Percentiles rank a stretch among this genome's conserved stretches.
phyloP scores from a whole-genome alignment of 192 early-diverging fungal species.

The Ambispora gerdemannii region DNA sequence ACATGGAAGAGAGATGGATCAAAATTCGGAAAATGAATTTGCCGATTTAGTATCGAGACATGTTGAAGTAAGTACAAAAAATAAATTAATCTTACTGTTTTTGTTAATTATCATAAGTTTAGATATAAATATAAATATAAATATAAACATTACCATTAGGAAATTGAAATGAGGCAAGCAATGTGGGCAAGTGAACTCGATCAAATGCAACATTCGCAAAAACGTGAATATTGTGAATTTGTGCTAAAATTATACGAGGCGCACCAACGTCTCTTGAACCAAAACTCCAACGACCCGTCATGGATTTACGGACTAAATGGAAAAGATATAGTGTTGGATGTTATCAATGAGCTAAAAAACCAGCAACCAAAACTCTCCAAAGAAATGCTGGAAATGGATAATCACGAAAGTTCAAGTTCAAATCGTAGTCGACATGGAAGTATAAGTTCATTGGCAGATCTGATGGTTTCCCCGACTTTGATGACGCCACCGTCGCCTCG shows the following conservation, averaged over 20 bases:
- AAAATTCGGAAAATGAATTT: not conserved
- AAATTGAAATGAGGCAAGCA: conserved; percentile 49
- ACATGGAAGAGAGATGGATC: not conserved
- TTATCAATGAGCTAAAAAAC: conserved; percentile 37
- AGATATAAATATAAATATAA: too few relatives aligned
- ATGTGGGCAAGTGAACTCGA: conserved; percentile 51
- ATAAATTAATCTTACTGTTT: too few relatives aligned
- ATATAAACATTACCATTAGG: conserved; percentile 25
- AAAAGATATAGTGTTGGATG: conserved; percentile 52
- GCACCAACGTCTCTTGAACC: conserved; percentile 6
- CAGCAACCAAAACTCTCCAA: conserved; percentile 24
- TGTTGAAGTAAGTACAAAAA: conserved; percentile 30
- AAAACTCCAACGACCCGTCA: not conserved
- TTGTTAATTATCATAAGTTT: not conserved
- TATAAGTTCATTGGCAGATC: conserved; percentile 14
- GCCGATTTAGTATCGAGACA: not conserved
- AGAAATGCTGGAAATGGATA: not conserved
- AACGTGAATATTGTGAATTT: conserved; percentile 55
- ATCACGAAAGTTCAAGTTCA: not conserved
- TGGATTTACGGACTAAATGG: conserved; percentile 37
- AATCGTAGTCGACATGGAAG: conserved; percentile 20
- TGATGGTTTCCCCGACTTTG: conserved; percentile 10
- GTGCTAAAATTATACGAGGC: conserved; percentile 47
- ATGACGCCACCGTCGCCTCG: conserved; percentile 3
- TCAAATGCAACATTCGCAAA: conserved; percentile 46